Base-by-base conservation (phyloP, 805 yeast genomes). In the Saturnispora serradocipensis region DNA sequence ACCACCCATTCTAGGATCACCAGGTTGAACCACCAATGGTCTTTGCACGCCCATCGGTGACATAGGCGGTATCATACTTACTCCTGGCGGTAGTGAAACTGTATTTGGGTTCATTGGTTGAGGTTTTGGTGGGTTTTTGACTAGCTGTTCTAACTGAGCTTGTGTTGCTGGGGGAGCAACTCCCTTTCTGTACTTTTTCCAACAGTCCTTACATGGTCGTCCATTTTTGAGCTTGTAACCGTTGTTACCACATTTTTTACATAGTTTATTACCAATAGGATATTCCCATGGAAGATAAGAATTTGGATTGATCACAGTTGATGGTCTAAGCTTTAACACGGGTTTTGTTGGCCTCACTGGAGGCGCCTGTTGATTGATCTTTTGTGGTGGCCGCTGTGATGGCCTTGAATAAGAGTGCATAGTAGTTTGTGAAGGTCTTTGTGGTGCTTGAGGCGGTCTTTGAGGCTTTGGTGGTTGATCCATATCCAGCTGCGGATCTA, bases 1-100 rank as follows among this genome's bases (percentile, higher is more conserved):
- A 0, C 96, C 95, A 1, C 96, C 95, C 55, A 77, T 63, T 32
- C 81, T 59, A 1, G 93, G 91, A 59, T 87, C 95, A 2, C 95
- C 95, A 0, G 95, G 93, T 20, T 60, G 62, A 1, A 86, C 84
- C 15, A 77, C 67, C 18, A 74, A 48, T 1, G 80, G 73, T 11
- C 28, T 45, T 43, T 48, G 36, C 15, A n/a, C 43, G 32, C 44
- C 45, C 28, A 22, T 45, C 7, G 36, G 39, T 38, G 25, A 16
- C 28, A 44, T 54, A 43, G 48, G 53, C 51, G 59, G 22, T 27
- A 53, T 16, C 36, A 48, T 43, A 46, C 53, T 42, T 2, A 47
- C 47, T 1, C 64, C 66, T 5, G 64, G 62, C 1, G 70, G 69
- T 5, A 61, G 56, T 16, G 49, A 61, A 24, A 56, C 56, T 36